These are phyloP conservation scores for Mortierella polycephala DNA, from an alignment of 371 early-diverging fungal species.

Conservation along the genomic window DNA sequence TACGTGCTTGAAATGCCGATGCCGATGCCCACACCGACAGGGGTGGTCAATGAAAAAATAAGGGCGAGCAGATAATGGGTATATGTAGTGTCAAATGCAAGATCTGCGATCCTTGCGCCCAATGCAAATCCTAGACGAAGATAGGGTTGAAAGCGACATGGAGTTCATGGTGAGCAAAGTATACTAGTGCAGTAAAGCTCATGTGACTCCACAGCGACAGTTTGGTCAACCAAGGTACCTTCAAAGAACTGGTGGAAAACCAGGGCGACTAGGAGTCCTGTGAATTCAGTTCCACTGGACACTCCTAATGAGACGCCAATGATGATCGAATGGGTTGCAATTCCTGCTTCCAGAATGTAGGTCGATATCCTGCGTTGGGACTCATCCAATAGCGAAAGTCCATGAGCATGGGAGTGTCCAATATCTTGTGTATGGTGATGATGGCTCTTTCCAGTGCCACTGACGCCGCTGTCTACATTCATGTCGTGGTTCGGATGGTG, in stretches of 20 bases:
- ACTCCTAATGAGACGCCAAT: constrained; percentile 88
- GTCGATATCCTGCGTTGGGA: constrained; percentile 43
- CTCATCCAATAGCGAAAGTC: constrained; percentile 30
- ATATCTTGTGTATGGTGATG: constrained; percentile 34
- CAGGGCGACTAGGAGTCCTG: constrained; percentile 79
- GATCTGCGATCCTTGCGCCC: constrained; percentile 75
- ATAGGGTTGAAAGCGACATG: neutral
- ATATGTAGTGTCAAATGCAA: constrained; percentile 50
- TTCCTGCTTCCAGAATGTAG: constrained; percentile 82
- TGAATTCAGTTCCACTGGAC: constrained; percentile 69
- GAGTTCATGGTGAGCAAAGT: too few relatives aligned
- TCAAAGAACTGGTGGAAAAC: constrained; percentile 91
- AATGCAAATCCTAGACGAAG: constrained; percentile 79
- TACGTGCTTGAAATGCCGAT: constrained; percentile 69
- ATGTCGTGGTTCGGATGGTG: constrained; percentile 13
- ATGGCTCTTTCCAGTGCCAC: neutral
- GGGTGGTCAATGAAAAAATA: constrained; percentile 71
- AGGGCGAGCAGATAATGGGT: constrained; percentile 61
- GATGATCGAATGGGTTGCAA: constrained; percentile 87
- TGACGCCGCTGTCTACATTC: neutral
- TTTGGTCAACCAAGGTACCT: constrained; percentile 56
- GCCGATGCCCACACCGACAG: constrained; percentile 81
- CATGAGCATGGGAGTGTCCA: constrained; percentile 40
- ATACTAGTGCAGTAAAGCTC: too few relatives aligned
- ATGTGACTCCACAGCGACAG: too few relatives aligned